These are phyloP conservation scores for Didymella keratinophila DNA, from an alignment of 2,329 filamentous ascomycete species.

Conservation along the genomic window DNA sequence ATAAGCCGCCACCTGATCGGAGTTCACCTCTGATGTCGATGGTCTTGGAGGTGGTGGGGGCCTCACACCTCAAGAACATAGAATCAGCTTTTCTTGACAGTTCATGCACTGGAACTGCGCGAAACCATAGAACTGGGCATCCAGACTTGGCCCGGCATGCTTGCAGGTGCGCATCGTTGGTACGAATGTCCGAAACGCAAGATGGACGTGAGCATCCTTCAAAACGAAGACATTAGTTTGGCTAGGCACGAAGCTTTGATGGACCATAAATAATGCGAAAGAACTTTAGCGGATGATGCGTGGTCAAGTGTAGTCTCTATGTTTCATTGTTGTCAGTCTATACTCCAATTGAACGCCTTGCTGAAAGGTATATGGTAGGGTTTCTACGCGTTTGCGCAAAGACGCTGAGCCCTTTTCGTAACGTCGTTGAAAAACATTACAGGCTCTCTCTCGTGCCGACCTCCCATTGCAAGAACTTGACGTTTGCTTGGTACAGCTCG, in stretches of 20 bases:
- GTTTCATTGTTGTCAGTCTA: background rate
- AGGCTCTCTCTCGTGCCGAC: constrained; percentile 31
- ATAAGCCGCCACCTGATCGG: background rate
- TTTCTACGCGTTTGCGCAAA: background rate
- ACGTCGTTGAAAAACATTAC: background rate
- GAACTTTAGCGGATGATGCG: background rate
- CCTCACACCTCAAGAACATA: background rate
- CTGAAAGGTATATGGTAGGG: background rate
- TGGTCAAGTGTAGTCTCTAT: background rate
- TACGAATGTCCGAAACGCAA: background rate
- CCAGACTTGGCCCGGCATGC: background rate
- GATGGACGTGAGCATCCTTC: background rate
- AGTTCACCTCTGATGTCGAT: background rate
- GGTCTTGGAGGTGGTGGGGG: background rate
- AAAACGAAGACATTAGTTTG: background rate
- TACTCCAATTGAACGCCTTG: background rate
- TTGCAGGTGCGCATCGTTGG: background rate
- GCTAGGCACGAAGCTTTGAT: background rate
- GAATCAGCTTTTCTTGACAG: background rate
- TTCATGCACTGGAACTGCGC: too few relatives aligned
- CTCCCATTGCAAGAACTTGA: constrained; percentile 36
- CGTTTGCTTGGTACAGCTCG: constrained; percentile 29
- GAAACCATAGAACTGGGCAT: background rate
- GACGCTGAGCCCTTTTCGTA: background rate
- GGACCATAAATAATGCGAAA: background rate